Evolutionary conservation across 176 grass and related monocot species (phyloP), one percentile per base, ranked within the genome.

Genomic region (Bolboschoenus planiculmis): DNA sequence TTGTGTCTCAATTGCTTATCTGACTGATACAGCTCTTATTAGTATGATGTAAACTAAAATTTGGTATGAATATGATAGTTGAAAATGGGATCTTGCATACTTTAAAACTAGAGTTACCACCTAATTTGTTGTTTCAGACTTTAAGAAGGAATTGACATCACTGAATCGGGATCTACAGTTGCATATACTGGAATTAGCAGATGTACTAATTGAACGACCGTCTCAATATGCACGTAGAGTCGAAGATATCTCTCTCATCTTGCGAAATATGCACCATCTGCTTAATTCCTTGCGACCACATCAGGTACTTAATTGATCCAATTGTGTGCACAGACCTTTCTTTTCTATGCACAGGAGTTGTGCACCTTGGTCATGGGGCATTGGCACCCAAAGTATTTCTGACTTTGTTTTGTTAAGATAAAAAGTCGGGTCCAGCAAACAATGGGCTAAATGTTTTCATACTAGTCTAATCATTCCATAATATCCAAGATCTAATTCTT

Each of bases 141-240:
- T 98, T 44, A 98, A 93, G 40, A 91, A 89, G 87, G 95, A 95
- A 75, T 87, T 98, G 89, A 94, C 74, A 31, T 85, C 90, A 43
- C 86, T 98, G 40, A 98, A 98, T 87, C 90, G 95, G 83, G 92
- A 98, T 55, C 90, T 98, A 75, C 92, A 98, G 81, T 88, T 98
- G 16, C 95, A 98, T 87, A 93, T 98, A 80, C 73, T 95, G 86
- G 95, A 95, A 84, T 68, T 98, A 78, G 95, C 92, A 72, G 92
- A 93, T 91, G 90, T 98, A 84, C 80, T 95, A 81, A 88, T 98
- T 71, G 92, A 98, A 84, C 90, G 95, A 47, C 92, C 90, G 15
- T 95, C 95, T 83, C 92, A 98, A 84, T 95, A 91, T 91, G 89
- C 95, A 79, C 86, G 87, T 42, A 93, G 92, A 81, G 90, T 98